These are phyloP conservation scores for Cantharellus anzutake DNA, from an alignment of 768 basidiomycete species.

Conservation along the genomic window DNA sequence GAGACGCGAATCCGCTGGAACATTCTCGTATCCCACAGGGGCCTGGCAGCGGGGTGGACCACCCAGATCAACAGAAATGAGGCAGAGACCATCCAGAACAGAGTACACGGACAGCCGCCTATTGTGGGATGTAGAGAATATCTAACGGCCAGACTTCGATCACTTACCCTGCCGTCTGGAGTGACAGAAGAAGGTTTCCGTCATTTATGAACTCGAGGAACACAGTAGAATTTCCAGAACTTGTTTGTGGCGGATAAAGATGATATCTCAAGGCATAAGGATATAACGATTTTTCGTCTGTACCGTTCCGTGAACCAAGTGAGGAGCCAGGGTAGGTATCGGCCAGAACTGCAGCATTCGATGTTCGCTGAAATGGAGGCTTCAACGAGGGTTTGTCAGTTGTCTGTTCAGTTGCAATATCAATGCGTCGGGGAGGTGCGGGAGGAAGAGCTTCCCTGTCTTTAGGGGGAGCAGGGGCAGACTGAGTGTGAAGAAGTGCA, in stretches of 20 bases:
- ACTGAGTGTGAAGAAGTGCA: neutral
- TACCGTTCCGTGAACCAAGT: too few species aligned
- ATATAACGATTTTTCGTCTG: too few species aligned
- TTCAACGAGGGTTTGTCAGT: too few species aligned
- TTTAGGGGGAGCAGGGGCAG: neutral
- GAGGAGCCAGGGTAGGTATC: too few species aligned
- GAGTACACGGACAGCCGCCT: slow-evolving; percentile 19
- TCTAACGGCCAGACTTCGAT: too few species aligned
- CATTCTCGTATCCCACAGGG: slow-evolving; percentile 11
- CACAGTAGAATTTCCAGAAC: slow-evolving; percentile 23
- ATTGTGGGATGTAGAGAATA: neutral
- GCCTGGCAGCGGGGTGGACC: slow-evolving; percentile 14
- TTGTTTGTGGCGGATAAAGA: slow-evolving; percentile 29
- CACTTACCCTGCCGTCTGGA: slow-evolving; percentile 49
- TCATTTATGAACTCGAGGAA: slow-evolving; percentile 29
- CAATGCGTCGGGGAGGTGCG: too few species aligned
- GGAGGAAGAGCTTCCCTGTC: too few species aligned
- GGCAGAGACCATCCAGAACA: slow-evolving; percentile 29
- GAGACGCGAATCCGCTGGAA: slow-evolving; percentile 8
- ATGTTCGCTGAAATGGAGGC: too few species aligned
- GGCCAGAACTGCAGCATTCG: too few species aligned
- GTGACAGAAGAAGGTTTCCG: slow-evolving; percentile 26
- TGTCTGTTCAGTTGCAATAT: too few species aligned
- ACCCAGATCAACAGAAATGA: slow-evolving; percentile 18
- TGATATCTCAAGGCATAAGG: neutral